Evolutionary conservation across 768 basidiomycete genomes (phyloP).

Genomic region (Serpula lacrymans): DNA sequence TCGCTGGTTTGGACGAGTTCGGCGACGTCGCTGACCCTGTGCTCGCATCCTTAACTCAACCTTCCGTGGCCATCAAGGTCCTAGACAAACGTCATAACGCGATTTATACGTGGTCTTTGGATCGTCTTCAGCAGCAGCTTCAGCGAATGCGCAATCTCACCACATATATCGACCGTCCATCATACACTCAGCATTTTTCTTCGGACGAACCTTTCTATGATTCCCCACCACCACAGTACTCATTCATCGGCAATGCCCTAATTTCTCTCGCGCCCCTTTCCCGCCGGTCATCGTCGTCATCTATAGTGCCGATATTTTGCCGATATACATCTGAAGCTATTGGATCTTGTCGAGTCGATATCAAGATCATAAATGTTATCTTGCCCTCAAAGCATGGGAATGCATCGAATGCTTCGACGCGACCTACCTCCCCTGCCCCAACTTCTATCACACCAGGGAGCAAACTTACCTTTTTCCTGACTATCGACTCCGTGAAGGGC

Average conservation of each 20-base stretch:
- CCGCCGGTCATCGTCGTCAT: constrained; percentile 68
- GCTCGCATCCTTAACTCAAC: constrained; percentile 69
- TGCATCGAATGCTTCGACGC: constrained; percentile 63
- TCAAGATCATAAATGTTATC: constrained; percentile 75
- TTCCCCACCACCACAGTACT: constrained; percentile 81
- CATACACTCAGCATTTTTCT: constrained; percentile 92
- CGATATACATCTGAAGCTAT: constrained; percentile 94
- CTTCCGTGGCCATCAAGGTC: constrained; percentile 86
- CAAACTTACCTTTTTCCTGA: constrained; percentile 82
- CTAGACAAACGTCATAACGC: constrained; percentile 84
- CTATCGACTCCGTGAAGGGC: constrained; percentile 85
- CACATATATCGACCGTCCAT: constrained; percentile 86
- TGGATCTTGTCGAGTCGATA: constrained; percentile 85
- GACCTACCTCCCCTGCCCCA: constrained; percentile 73
- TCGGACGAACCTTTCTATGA: constrained; percentile 93
- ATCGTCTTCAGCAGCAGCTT: constrained; percentile 83
- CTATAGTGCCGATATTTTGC: constrained; percentile 87
- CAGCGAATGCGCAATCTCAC: constrained; percentile 92
- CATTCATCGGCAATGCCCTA: constrained; percentile 87
- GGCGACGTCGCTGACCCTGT: constrained; percentile 89
- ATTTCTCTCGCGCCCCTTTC: constrained; percentile 80
- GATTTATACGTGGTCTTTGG: constrained; percentile 89
- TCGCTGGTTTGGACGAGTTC: constrained; percentile 86
- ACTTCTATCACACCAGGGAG: constrained; percentile 66
- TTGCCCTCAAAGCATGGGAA: constrained; percentile 56